These are phyloP conservation scores for Penicillium sp. DNA, from an alignment of 2,329 filamentous ascomycete genomes.

Conservation along the genomic window DNA sequence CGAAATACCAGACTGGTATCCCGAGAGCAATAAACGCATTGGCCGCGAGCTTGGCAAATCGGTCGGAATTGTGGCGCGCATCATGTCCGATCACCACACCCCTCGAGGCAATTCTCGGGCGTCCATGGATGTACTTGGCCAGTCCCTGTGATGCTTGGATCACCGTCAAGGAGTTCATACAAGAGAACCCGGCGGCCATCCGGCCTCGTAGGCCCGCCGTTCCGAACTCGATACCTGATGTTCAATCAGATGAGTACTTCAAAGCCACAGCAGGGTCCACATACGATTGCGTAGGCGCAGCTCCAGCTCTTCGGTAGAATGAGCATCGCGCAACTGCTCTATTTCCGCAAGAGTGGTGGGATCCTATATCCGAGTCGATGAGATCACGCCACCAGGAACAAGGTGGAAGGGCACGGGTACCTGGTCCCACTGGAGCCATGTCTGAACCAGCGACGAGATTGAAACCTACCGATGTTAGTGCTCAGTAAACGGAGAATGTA, in stretches of 20 bases:
- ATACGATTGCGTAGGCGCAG: slow-evolving; percentile 52
- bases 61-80: slow-evolving; percentile 61
- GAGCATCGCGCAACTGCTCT: slow-evolving; percentile 47
- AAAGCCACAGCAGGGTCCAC: background rate
- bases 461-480: slow-evolving; percentile 29
- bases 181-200: slow-evolving; percentile 65
- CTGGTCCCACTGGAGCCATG: slow-evolving; percentile 60
- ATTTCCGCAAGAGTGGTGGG: slow-evolving; percentile 55
- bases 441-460: slow-evolving; percentile 46
- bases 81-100: slow-evolving; percentile 63
- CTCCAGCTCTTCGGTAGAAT: slow-evolving; percentile 51
- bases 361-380: slow-evolving; percentile 39
- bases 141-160: slow-evolving; percentile 66
- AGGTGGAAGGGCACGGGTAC: slow-evolving; percentile 22
- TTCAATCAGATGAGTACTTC: slow-evolving; percentile 5
- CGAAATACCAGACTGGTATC: slow-evolving; percentile 60
- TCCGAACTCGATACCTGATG: slow-evolving; percentile 58
- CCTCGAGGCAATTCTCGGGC: slow-evolving; percentile 41
- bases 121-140: slow-evolving; percentile 56
- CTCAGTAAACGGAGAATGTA: background rate
- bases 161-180: slow-evolving; percentile 59
- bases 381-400: slow-evolving; percentile 17
- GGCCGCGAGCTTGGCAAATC: slow-evolving; percentile 60
- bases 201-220: slow-evolving; percentile 62
- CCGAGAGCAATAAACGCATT: slow-evolving; percentile 59